A percentile compares a stretch with the other conserved stretches of the same genome.
Evolutionary conservation across 2,329 filamentous ascomycete species (phyloP).

Genomic region (Diaporthe sp.): DNA sequence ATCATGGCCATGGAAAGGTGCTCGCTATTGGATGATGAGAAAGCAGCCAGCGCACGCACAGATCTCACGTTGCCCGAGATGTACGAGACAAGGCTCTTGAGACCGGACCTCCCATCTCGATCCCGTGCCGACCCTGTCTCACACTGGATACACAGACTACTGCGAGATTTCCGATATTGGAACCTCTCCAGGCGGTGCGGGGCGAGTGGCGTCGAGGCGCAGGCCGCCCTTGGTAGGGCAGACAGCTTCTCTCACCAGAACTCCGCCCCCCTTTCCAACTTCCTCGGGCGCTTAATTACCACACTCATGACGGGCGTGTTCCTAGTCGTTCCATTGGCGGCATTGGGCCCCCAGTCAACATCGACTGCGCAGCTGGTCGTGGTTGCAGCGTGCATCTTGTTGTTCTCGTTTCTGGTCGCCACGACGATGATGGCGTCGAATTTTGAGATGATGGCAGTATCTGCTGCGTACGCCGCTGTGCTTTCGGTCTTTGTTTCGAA

Average conservation of each 20-base stretch:
- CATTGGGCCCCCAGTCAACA: background rate
- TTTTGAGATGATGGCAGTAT: slow-evolving; percentile 45
- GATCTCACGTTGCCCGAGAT: slow-evolving; percentile 49
- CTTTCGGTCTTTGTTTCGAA: slow-evolving; percentile 44
- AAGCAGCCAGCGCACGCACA: slow-evolving; percentile 41
- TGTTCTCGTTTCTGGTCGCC: slow-evolving; percentile 42
- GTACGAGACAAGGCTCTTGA: slow-evolving; percentile 50
- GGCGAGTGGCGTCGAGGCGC: background rate
- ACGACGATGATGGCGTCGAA: slow-evolving; percentile 44
- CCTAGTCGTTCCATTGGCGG: slow-evolving; percentile 14
- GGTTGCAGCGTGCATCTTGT: slow-evolving; percentile 40
- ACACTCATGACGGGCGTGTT: slow-evolving; percentile 23
- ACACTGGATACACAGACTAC: slow-evolving; percentile 35
- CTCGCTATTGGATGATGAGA: slow-evolving; percentile 43
- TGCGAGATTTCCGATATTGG: slow-evolving; percentile 41
- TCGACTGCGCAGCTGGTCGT: slow-evolving; percentile 27
- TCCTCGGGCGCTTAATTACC: slow-evolving; percentile 11
- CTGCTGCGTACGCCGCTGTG: slow-evolving; percentile 46
- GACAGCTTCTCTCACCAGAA: slow-evolving; percentile 10
- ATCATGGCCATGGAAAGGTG: slow-evolving; percentile 48
- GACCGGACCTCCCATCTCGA: background rate
- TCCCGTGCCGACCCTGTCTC: background rate
- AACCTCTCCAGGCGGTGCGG: slow-evolving; percentile 31
- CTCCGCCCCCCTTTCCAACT: background rate
- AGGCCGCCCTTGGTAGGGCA: background rate